phyloP scores from a whole-genome alignment of 371 early-diverging fungal species.

The Hamiltosporidium tvaerminnensis region DNA sequence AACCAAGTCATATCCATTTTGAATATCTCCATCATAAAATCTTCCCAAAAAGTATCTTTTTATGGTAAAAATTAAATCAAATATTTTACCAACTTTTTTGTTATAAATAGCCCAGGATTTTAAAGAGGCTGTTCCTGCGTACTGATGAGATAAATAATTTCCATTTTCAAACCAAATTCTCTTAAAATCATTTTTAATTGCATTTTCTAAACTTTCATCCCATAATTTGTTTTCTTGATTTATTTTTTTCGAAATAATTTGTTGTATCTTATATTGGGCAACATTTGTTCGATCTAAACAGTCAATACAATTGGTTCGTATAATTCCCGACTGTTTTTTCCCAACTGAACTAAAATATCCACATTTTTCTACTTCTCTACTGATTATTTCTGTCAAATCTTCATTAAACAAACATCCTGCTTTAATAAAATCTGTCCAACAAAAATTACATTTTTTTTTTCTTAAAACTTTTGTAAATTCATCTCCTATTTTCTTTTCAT shows the following conservation, averaged over 20 bases:
- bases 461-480: slow-evolving; percentile 58
- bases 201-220: slow-evolving; percentile 70
- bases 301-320: slow-evolving; percentile 96
- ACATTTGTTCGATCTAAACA: slow-evolving; percentile 97
- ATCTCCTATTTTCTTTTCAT: slow-evolving; percentile 64
- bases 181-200: slow-evolving; percentile 70
- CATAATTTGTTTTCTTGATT: slow-evolving; percentile 56
- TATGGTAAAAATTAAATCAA: neutral
- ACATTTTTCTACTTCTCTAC: slow-evolving; percentile 58
- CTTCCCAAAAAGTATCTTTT: neutral
- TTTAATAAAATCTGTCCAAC: slow-evolving; percentile 21
- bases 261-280: slow-evolving; percentile 81
- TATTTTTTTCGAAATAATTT: slow-evolving; percentile 54
- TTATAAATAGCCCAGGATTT: slow-evolving; percentile 59
- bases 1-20: neutral
- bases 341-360: slow-evolving; percentile 54
- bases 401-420: no score
- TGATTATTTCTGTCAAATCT: slow-evolving; percentile 59
- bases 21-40: neutral
- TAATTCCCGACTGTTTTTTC: slow-evolving; percentile 61
- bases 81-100: neutral
- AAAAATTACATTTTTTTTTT: slow-evolving; percentile 9
- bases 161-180: slow-evolving; percentile 94
- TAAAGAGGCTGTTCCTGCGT: slow-evolving; percentile 88
- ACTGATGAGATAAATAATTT: slow-evolving; percentile 73